A percentile compares a stretch with the other conserved stretches of the same genome.
Conservation (phyloP, 2,329 filamentous ascomycete genomes). For the Plectosphaerella cucumerina region DNA sequence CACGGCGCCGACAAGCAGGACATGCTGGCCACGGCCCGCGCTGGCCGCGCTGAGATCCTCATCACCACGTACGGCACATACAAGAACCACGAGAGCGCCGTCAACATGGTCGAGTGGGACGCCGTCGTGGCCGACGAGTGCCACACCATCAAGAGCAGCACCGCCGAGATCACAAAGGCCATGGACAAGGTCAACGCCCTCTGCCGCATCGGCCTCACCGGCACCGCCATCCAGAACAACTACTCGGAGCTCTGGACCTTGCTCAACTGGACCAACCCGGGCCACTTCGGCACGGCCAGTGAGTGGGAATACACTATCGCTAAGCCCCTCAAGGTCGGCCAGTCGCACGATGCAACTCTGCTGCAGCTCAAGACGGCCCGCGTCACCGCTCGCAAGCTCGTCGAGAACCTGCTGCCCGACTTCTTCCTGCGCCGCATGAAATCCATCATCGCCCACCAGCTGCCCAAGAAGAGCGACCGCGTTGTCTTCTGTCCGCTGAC, state of each 20-base stretch:
- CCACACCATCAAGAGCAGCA: slow-evolving; percentile 78
- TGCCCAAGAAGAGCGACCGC: slow-evolving; percentile 90
- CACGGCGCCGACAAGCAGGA: slow-evolving; percentile 69
- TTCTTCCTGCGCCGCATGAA: slow-evolving; percentile 95
- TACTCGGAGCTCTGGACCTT: slow-evolving; percentile 97
- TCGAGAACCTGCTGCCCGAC: slow-evolving; percentile 79
- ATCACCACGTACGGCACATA: slow-evolving; percentile 95
- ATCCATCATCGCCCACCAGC: slow-evolving; percentile 81
- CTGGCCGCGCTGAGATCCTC: slow-evolving; percentile 81
- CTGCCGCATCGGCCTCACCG: slow-evolving; percentile 88
- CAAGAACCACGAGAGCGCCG: slow-evolving; percentile 63
- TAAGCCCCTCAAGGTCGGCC: slow-evolving; percentile 77
- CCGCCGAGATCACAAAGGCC: slow-evolving; percentile 72
- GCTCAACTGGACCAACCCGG: slow-evolving; percentile 93
- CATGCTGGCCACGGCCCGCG: slow-evolving; percentile 65
- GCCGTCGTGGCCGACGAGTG: slow-evolving; percentile 93
- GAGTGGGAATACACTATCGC: slow-evolving; percentile 80
- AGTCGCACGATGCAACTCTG: slow-evolving; percentile 86
- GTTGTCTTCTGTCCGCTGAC: slow-evolving; percentile 95
- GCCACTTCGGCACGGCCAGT: slow-evolving; percentile 55
- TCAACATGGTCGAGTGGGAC: slow-evolving; percentile 91
- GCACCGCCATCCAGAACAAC: slow-evolving; percentile 95
- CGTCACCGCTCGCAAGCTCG: slow-evolving; percentile 77
- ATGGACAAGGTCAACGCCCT: slow-evolving; percentile 90
- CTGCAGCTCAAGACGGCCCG: slow-evolving; percentile 77